Evolutionary conservation across 352 stramenopile species (phyloP).

Genomic region (Phytophthora pinifolia): DNA sequence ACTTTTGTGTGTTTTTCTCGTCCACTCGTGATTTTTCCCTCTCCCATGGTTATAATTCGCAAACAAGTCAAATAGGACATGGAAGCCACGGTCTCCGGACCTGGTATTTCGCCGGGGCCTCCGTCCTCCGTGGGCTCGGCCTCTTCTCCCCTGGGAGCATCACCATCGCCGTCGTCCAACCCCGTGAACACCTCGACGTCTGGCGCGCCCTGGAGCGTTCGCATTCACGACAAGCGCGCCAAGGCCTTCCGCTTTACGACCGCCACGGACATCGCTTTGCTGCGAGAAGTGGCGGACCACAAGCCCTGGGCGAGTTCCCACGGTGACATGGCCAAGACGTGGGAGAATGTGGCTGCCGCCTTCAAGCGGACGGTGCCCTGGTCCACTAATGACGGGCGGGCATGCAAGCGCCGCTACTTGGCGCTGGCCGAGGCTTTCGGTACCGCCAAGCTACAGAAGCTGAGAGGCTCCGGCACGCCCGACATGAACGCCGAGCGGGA

Average conservation of each 20-base stretch:
- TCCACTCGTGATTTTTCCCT: too few species aligned
- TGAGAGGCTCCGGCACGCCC: constrained; percentile 23
- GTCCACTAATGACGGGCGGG: constrained; percentile 24
- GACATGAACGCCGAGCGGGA: constrained; percentile 25
- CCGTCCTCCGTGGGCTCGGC: not conserved
- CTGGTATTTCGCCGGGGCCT: not conserved
- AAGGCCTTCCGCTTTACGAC: constrained; percentile 33
- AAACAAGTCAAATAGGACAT: too few species aligned
- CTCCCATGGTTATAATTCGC: too few species aligned
- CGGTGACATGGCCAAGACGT: constrained; percentile 27
- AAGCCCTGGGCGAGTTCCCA: constrained; percentile 27
- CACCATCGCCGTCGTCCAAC: not conserved
- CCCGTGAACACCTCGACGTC: not conserved
- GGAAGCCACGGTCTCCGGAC: too few species aligned
- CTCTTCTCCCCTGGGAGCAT: not conserved
- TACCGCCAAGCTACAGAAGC: constrained; percentile 20
- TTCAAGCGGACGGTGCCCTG: constrained; percentile 26
- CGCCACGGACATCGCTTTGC: constrained; percentile 26
- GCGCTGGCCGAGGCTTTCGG: constrained; percentile 20
- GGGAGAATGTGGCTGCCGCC: constrained; percentile 15
- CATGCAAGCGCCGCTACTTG: constrained; percentile 28
- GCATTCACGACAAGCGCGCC: constrained; percentile 29
- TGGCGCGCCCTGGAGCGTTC: constrained; percentile 15
- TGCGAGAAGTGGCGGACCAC: constrained; percentile 25
- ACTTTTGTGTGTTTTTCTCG: too few species aligned